Base-by-base conservation (phyloP, 1,284 basidiomycete genomes). In the Ustilago esculenta region DNA sequence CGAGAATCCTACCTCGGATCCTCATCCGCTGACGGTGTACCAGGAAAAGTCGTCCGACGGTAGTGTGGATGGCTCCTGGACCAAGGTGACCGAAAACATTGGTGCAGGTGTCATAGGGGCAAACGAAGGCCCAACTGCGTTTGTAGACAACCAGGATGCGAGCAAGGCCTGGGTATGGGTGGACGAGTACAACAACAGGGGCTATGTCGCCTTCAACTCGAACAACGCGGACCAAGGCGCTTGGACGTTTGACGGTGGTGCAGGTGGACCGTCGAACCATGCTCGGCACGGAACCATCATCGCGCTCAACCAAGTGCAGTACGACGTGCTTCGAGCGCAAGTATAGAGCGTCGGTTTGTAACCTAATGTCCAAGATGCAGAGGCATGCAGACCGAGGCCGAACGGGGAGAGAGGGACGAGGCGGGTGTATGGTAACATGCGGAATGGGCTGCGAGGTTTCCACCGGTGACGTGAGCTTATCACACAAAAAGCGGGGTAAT, bases 271-370 rank as follows among this genome's bases (percentile, higher is more conserved):
- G 5, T 27, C 24, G 29, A 53, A 61, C 45, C 45, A 61, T 14
- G 50, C 50, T 9, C 37, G 50, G 6, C 58, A 61, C 24, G 51
- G 58, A 1, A 61, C 51, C 14, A 52, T 61, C 25, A 40, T 61
- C 17, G 40, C 45, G 6, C 20, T 61, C 20, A 53, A n/a, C 25
- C 50, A 44, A 41, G n/a, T 21, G 23, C 50, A 53, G 29, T 61
- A 32, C 9, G 37, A 49, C 15, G 24, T 29, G 9, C 23, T 54
- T 3, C 25, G 42, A 29, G 15, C 46, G 37, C 55, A 49, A 37
- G 33, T 48, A 11, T 40, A 29, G 12, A 12, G 7, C n/a, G n/a
- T n/a, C n/a, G n/a, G n/a, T n/a, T n/a, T n/a, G n/a, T n/a, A n/a
- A n/a, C n/a, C n/a, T n/a, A n/a, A n/a, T n/a, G n/a, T n/a, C n/a